Evolutionary conservation across 805 yeast species (phyloP).

Genomic region (Pachysolen tannophilus): DNA sequence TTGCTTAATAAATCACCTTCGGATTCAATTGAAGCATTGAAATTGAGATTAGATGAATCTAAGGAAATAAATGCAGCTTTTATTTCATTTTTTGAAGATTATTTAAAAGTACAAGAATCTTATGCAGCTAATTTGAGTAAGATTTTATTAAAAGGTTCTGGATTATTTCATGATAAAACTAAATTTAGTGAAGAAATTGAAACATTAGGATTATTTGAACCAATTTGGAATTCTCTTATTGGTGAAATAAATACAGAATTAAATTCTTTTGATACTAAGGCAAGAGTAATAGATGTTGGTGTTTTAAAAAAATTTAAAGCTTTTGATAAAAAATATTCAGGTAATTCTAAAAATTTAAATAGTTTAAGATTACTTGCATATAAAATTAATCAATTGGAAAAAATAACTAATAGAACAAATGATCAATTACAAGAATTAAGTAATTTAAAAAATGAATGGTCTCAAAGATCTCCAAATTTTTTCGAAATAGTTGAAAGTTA

Average conservation of each 20-base stretch:
- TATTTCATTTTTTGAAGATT: slow-evolving; percentile 51
- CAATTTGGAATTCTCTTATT: slow-evolving; percentile 36
- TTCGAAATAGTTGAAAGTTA: slow-evolving; percentile 69
- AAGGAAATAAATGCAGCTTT: slow-evolving; percentile 50
- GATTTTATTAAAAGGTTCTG: slow-evolving; percentile 24
- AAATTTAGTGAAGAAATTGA: slow-evolving; percentile 37
- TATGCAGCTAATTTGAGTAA: slow-evolving; percentile 42
- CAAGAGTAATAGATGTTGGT: slow-evolving; percentile 20
- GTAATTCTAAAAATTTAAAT: slow-evolving; percentile 8
- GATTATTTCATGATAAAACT: slow-evolving; percentile 26
- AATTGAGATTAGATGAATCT: slow-evolving; percentile 48
- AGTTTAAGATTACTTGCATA: slow-evolving; percentile 6
- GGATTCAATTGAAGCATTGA: slow-evolving; percentile 51
- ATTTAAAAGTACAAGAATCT: slow-evolving; percentile 36
- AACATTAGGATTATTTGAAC: slow-evolving; percentile 36
- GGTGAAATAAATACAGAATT: slow-evolving; percentile 35
- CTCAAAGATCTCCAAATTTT: slow-evolving; percentile 65
- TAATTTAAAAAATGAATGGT: slow-evolving; percentile 58
- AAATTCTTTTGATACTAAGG: slow-evolving; percentile 36
- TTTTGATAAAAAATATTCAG: slow-evolving; percentile 17
- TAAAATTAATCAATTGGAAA: slow-evolving; percentile 1
- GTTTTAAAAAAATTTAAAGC: slow-evolving; percentile 14
- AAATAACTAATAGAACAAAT: not conserved
- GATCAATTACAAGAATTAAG: slow-evolving; percentile 31
- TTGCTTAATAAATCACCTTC: slow-evolving; percentile 38